Percentiles rank a stretch among this genome's conserved stretches.
Conservation (phyloP, 2,329 filamentous ascomycete species). For the Stemphylium lycopersici region DNA sequence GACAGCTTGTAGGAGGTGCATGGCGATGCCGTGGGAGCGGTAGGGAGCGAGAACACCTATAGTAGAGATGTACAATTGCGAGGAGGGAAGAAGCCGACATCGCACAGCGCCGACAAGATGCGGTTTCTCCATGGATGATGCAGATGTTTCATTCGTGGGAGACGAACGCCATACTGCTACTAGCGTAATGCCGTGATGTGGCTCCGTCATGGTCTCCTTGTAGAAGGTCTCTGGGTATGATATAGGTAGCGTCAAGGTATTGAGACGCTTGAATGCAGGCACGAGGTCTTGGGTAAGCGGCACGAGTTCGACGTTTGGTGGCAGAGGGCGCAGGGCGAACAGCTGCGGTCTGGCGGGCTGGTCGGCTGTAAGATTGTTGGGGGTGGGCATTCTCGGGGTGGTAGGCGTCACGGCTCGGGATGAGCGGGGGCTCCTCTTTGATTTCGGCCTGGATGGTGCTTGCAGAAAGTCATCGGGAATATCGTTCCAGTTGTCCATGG, state of each 20-base stretch:
- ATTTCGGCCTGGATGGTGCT: constrained; percentile 29
- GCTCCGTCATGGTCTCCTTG: constrained; percentile 63
- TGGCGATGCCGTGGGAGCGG: constrained; percentile 63
- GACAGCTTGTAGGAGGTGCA: constrained; percentile 57
- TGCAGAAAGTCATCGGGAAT: constrained; percentile 36
- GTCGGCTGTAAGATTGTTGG: constrained; percentile 14
- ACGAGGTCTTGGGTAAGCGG: constrained; percentile 61
- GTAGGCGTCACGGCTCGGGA: constrained; percentile 26
- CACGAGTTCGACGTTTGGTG: constrained; percentile 60
- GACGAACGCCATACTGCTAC: constrained; percentile 61
- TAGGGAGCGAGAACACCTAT: constrained; percentile 66
- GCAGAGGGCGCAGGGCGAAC: constrained; percentile 44
- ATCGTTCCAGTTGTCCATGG: constrained; percentile 39
- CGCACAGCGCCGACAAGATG: constrained; percentile 56
- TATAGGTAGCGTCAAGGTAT: constrained; percentile 64
- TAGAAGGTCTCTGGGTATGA: constrained; percentile 67
- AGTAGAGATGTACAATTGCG: constrained; percentile 65
- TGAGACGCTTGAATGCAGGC: constrained; percentile 63
- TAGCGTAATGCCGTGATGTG: constrained; percentile 61
- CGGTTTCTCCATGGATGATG: constrained; percentile 29
- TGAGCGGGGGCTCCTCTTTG: constrained; percentile 34
- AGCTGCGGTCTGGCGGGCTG: constrained; percentile 19
- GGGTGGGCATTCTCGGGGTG: constrained; percentile 25
- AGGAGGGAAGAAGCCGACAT: constrained; percentile 51
- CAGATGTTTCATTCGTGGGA: constrained; percentile 1